These are phyloP conservation scores for Coemansia sp. DNA, from an alignment of 192 early-diverging fungal species.

Conservation along the genomic window DNA sequence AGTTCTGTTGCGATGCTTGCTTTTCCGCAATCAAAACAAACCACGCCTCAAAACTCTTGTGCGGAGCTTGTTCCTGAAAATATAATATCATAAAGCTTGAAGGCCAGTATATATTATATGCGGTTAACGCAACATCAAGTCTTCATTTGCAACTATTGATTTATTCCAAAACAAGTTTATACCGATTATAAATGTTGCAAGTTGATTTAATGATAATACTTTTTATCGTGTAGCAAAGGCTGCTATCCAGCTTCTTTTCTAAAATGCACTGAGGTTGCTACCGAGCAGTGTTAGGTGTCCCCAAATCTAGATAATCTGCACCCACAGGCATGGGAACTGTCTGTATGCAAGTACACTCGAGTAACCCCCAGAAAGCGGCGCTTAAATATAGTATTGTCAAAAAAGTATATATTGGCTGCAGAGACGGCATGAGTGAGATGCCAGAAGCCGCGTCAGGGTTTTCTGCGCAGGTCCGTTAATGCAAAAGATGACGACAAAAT, in stretches of 20 bases:
- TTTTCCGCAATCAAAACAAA: background rate
- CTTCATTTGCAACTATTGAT: background rate
- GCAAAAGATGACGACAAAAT: background rate
- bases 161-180: background rate
- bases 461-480: background rate
- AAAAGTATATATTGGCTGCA: constrained; percentile 6
- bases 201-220: background rate
- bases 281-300: background rate
- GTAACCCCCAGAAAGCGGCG: background rate
- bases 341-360: background rate
- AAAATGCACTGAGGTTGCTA: background rate
- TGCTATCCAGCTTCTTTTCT: background rate
- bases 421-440: background rate
- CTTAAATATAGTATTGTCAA: background rate
- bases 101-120: no score
- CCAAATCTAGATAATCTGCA: constrained; percentile 1
- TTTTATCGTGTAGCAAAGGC: background rate
- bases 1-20: background rate
- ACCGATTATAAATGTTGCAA: background rate
- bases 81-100: background rate
- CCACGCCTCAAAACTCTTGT: background rate
- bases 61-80: background rate
- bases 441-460: background rate
- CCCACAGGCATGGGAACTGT: background rate
- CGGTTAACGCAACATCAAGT: no score